Conservation (phyloP, 2,329 filamentous ascomycete genomes). For the Exophiala lecanii-corni region DNA sequence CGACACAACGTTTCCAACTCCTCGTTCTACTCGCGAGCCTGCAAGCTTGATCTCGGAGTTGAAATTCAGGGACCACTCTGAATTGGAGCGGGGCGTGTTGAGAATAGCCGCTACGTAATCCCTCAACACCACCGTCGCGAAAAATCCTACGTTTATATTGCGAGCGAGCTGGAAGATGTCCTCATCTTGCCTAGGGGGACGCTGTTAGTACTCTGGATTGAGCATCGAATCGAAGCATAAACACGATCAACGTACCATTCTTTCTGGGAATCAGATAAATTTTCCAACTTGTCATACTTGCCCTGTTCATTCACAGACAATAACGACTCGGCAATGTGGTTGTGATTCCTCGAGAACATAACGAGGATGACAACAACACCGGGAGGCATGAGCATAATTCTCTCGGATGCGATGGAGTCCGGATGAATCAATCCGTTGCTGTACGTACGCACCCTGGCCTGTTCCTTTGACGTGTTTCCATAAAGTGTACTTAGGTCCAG, state of each 20-base stretch:
- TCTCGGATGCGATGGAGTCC: slow-evolving; percentile 42
- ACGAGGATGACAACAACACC: slow-evolving; percentile 40
- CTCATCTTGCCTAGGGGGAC: slow-evolving; percentile 43
- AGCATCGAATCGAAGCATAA: no score
- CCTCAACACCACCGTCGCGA: slow-evolving; percentile 42
- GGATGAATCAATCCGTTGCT: slow-evolving; percentile 40
- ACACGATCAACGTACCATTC: slow-evolving; percentile 32
- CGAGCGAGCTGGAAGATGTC: slow-evolving; percentile 45
- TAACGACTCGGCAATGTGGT: slow-evolving; percentile 39
- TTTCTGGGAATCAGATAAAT: slow-evolving; percentile 34
- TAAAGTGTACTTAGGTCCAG: slow-evolving; percentile 46
- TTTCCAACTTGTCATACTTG: slow-evolving; percentile 40
- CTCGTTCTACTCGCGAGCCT: slow-evolving; percentile 39
- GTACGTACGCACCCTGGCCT: slow-evolving; percentile 41
- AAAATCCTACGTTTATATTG: slow-evolving; percentile 47
- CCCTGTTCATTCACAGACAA: slow-evolving; percentile 42
- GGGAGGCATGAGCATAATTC: slow-evolving; percentile 47
- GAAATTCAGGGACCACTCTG: slow-evolving; percentile 43
- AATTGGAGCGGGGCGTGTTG: slow-evolving; percentile 43
- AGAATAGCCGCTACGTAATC: slow-evolving; percentile 47
- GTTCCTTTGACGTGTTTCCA: slow-evolving; percentile 42
- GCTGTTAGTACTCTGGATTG: no score
- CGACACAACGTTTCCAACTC: slow-evolving; percentile 43
- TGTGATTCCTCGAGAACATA: slow-evolving; percentile 46
- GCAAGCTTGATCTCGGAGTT: slow-evolving; percentile 43